Conservation (phyloP, 2,329 filamentous ascomycete species). For the Aspergillus fumigatiaffinis region DNA sequence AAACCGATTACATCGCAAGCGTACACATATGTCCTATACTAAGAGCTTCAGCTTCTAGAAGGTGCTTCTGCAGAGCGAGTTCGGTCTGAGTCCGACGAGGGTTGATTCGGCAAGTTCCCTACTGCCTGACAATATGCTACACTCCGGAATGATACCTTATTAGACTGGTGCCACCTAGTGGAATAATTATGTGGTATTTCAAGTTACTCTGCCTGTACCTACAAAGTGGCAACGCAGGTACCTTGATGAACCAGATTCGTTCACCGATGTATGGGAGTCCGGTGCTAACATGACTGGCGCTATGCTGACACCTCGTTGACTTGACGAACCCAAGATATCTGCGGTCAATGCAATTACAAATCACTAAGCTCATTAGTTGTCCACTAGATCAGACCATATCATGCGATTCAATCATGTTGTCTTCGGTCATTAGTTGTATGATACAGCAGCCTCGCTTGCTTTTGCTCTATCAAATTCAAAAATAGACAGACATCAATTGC, state of each 20-base stretch:
- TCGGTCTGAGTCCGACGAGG: too few relatives aligned
- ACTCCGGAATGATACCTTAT: too few relatives aligned
- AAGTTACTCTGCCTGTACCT: neutral
- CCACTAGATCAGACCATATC: neutral
- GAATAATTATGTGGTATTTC: neutral
- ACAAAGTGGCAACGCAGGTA: neutral
- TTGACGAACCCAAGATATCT: too few relatives aligned
- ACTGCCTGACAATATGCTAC: too few relatives aligned
- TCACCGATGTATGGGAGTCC: neutral
- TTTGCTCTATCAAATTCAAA: conserved; percentile 12
- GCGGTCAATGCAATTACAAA: neutral
- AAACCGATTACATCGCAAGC: too few relatives aligned
- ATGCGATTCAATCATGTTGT: conserved; percentile 8
- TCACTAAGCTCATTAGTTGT: neutral
- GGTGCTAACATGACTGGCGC: too few relatives aligned
- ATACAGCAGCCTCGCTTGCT: conserved; percentile 22
- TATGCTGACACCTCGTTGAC: too few relatives aligned
- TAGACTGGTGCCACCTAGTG: neutral
- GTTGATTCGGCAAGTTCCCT: too few relatives aligned
- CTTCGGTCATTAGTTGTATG: conserved; percentile 19
- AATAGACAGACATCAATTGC: conserved; percentile 5
- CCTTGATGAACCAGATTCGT: neutral
- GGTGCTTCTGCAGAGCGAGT: too few relatives aligned
- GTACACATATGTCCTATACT: too few relatives aligned
- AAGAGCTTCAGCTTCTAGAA: too few relatives aligned